These are phyloP conservation scores for Wickerhamiella sergipiensis DNA, from an alignment of 805 yeast genomes.

Conservation along the genomic window DNA sequence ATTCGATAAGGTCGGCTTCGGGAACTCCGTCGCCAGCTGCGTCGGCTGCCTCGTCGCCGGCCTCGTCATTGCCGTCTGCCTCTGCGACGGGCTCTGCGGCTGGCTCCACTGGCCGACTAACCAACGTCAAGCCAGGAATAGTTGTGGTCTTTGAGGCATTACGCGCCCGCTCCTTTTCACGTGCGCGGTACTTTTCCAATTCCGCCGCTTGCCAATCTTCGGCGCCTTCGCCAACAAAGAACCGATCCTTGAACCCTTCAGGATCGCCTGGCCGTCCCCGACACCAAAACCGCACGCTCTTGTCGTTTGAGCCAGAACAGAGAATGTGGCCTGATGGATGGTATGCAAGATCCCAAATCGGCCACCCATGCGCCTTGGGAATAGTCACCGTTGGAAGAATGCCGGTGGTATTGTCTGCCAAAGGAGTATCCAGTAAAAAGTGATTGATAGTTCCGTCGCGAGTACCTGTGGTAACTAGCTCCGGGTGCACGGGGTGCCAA, in stretches of 20 bases:
- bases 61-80: neutral
- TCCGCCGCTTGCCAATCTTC: slow-evolving; percentile 2
- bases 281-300: slow-evolving; percentile 88
- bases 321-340: slow-evolving; percentile 90
- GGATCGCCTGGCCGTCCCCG: slow-evolving; percentile 86
- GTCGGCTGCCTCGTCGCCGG: neutral
- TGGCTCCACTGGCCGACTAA: neutral
- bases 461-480: slow-evolving; percentile 69
- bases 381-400: slow-evolving; percentile 32
- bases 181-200: slow-evolving; percentile 5
- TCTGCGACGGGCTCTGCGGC: neutral
- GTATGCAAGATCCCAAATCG: slow-evolving; percentile 77
- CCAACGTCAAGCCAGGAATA: neutral
- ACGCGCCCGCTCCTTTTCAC: slow-evolving; percentile 1
- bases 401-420: slow-evolving; percentile 20
- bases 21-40: too few species aligned
- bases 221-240: slow-evolving; percentile 46
- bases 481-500: slow-evolving; percentile 87
- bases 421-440: slow-evolving; percentile 43
- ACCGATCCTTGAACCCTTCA: slow-evolving; percentile 64
- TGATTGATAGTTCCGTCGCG: slow-evolving; percentile 80
- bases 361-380: slow-evolving; percentile 90
- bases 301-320: slow-evolving; percentile 87
- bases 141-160: neutral
- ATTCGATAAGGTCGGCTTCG: too few species aligned